phyloP scores from a whole-genome alignment of 2,329 filamentous ascomycete species.

The Penicillium olsonii region DNA sequence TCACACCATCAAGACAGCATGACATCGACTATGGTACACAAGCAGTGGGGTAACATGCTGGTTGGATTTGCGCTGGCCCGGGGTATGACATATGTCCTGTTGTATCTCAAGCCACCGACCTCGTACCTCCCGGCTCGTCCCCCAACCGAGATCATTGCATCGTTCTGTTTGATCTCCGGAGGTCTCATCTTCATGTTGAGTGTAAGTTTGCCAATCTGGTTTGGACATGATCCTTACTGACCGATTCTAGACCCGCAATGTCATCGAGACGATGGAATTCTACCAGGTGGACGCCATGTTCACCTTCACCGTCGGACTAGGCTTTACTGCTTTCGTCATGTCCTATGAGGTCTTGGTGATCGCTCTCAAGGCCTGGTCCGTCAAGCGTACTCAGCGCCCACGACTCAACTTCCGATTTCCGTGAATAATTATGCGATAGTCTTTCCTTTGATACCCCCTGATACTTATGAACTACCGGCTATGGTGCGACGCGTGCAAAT shows the following conservation, averaged over 20 bases:
- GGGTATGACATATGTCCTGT: conserved; percentile 73
- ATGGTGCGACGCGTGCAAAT: conserved; percentile 2
- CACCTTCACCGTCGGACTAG: conserved; percentile 85
- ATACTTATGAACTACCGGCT: conserved; percentile 11
- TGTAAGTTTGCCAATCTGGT: conserved; percentile 53
- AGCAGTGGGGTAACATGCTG: conserved; percentile 87
- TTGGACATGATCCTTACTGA: conserved; percentile 22
- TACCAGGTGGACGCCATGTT: conserved; percentile 88
- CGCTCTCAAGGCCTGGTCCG: conserved; percentile 85
- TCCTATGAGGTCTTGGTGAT: conserved; percentile 77
- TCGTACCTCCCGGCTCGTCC: conserved; percentile 81
- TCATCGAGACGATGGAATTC: conserved; percentile 72
- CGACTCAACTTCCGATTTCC: conserved; percentile 35
- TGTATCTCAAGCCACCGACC: conserved; percentile 77
- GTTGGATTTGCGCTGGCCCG: conserved; percentile 78
- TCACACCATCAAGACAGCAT: conserved; percentile 82
- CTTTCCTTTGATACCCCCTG: conserved; percentile 20
- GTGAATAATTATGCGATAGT: conserved; percentile 10
- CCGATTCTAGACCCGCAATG: conserved; percentile 67
- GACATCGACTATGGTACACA: conserved; percentile 88
- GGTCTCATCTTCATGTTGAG: conserved; percentile 93
- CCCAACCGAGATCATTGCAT: conserved; percentile 82
- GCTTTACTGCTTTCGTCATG: conserved; percentile 79
- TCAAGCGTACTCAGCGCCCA: conserved; percentile 45
- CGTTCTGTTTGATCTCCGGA: conserved; percentile 84